Conservation (phyloP, 371 early-diverging fungal genomes). For the Mucor irregularis region DNA sequence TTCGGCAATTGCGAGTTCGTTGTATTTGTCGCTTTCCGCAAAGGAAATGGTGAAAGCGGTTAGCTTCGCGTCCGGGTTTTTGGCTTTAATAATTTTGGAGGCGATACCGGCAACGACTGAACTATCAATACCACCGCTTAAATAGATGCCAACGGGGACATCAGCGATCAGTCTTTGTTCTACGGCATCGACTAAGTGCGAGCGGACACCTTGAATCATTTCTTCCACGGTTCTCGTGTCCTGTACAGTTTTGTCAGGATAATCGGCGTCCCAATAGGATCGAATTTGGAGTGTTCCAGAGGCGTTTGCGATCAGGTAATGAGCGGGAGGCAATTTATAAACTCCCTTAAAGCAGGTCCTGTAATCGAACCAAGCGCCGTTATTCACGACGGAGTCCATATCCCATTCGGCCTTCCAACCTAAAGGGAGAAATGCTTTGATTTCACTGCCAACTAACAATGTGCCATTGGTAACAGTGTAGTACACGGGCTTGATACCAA, state of each 20-base stretch:
- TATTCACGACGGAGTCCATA: constrained; percentile 9
- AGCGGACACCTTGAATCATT: constrained; percentile 58
- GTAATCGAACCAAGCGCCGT: constrained; percentile 38
- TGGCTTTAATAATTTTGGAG: constrained; percentile 57
- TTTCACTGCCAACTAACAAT: constrained; percentile 89
- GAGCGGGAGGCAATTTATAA: constrained; percentile 94
- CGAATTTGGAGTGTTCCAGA: constrained; percentile 83
- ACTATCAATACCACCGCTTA: constrained; percentile 94
- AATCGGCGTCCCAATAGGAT: constrained; percentile 86
- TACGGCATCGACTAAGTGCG: constrained; percentile 80
- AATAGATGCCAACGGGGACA: constrained; percentile 94
- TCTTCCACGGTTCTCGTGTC: constrained; percentile 61
- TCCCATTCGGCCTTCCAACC: constrained; percentile 25
- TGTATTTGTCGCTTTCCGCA: constrained; percentile 10
- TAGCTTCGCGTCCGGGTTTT: constrained; percentile 18
- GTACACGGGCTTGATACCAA: constrained; percentile 97
- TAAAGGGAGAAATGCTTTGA: constrained; percentile 72
- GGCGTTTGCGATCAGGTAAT: constrained; percentile 76
- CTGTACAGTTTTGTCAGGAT: too few species aligned
- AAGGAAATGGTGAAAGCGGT: constrained; percentile 23
- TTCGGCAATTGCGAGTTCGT: constrained; percentile 15
- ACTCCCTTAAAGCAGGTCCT: constrained; percentile 93
- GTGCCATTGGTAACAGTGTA: constrained; percentile 84
- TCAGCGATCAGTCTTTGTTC: constrained; percentile 96
- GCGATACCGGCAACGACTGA: constrained; percentile 93